phyloP scores from a whole-genome alignment of 495 filamentous ascomycete genomes.

The Stereocaulon alpinum region DNA sequence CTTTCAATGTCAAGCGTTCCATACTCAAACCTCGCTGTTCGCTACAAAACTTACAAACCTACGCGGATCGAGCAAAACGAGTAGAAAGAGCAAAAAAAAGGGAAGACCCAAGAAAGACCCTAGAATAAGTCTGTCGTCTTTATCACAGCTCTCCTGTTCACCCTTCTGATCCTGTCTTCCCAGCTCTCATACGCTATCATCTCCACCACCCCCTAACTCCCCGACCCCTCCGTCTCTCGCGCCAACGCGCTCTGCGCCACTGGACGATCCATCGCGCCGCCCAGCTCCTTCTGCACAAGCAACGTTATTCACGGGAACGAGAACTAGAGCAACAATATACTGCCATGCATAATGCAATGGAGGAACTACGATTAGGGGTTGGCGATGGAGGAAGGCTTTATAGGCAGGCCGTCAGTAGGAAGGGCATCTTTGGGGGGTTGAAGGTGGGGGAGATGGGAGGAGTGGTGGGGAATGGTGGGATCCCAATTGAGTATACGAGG shows the following conservation, averaged over 20 bases:
- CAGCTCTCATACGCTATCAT: slow-evolving; percentile 56
- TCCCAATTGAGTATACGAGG: slow-evolving; percentile 84
- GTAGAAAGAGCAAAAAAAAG: slow-evolving; percentile 24
- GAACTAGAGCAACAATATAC: slow-evolving; percentile 68
- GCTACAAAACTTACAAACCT: slow-evolving; percentile 30
- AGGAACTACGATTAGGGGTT: slow-evolving; percentile 62
- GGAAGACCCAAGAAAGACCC: slow-evolving; percentile 25
- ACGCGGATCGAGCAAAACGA: too few species aligned
- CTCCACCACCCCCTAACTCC: slow-evolving; percentile 55
- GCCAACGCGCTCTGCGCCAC: slow-evolving; percentile 81
- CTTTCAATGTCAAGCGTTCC: background rate
- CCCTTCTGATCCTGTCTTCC: background rate
- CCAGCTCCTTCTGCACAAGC: slow-evolving; percentile 57
- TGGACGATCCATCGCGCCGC: slow-evolving; percentile 99
- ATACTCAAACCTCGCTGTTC: slow-evolving; percentile 25
- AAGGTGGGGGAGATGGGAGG: slow-evolving; percentile 13
- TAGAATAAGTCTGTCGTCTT: slow-evolving; percentile 39
- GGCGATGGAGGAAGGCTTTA: slow-evolving; percentile 73
- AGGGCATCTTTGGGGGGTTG: slow-evolving; percentile 49
- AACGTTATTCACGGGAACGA: slow-evolving; percentile 46
- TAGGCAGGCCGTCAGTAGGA: slow-evolving; percentile 76
- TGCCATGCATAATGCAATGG: slow-evolving; percentile 67
- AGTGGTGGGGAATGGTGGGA: slow-evolving; percentile 29
- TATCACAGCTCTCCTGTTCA: too few species aligned
- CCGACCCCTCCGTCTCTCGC: slow-evolving; percentile 73